phyloP scores from a whole-genome alignment of 2,329 filamentous ascomycete genomes.

The Pyrenophora teres region DNA sequence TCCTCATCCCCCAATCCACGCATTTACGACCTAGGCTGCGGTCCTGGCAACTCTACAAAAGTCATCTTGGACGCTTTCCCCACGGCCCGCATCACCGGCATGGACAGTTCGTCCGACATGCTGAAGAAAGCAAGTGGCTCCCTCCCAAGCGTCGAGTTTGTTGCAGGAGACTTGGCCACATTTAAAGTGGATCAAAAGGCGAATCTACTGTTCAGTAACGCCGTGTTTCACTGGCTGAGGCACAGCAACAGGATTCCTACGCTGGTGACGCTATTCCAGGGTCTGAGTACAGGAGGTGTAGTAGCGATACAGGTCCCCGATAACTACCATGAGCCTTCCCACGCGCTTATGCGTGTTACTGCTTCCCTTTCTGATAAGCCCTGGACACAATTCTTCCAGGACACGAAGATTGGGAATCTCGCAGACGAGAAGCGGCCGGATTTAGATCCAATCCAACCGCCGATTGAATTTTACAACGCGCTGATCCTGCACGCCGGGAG shows the following conservation, averaged over 20 bases:
- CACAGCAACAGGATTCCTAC: constrained; percentile 50
- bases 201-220: constrained; percentile 60
- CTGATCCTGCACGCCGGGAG: constrained; percentile 47
- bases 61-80: constrained; percentile 57
- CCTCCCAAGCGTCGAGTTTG: constrained; percentile 50
- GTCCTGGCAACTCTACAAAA: constrained; percentile 63
- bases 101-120: constrained; percentile 64
- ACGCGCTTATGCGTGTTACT: constrained; percentile 56
- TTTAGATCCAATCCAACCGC: constrained; percentile 57
- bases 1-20: constrained; percentile 31
- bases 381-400: constrained; percentile 46
- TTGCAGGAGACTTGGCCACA: constrained; percentile 52
- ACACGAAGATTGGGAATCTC: constrained; percentile 23
- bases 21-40: constrained; percentile 65
- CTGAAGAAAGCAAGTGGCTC: constrained; percentile 53
- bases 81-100: constrained; percentile 53
- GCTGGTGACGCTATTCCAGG: constrained; percentile 51
- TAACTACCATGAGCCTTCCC: constrained; percentile 57
- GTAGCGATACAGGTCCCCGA: constrained; percentile 62
- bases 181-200: constrained; percentile 41
- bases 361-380: constrained; percentile 38
- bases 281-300: constrained; percentile 52
- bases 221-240: constrained; percentile 64
- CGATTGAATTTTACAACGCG: constrained; percentile 55
- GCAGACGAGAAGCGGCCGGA: constrained; percentile 29